Conservation (phyloP, 352 stramenopile genomes). For the Phytophthora citricola region DNA sequence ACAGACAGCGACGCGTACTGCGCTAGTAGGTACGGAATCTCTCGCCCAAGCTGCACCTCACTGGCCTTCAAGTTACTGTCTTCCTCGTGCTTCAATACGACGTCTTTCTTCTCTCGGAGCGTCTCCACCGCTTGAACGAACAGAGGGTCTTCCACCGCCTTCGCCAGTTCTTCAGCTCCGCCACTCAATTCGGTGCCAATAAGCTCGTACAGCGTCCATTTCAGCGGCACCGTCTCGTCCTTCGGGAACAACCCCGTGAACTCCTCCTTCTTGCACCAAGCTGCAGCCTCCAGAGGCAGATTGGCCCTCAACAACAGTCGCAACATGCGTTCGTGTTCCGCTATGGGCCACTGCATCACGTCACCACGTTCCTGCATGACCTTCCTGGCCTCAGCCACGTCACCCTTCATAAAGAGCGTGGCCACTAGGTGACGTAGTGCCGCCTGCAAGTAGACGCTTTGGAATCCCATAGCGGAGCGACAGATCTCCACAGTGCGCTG, state of each 20-base stretch:
- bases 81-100: slow-evolving; percentile 61
- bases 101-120: slow-evolving; percentile 69
- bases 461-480: slow-evolving; percentile 75
- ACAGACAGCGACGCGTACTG: slow-evolving; percentile 74
- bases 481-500: slow-evolving; percentile 80
- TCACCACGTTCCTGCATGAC: slow-evolving; percentile 75
- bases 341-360: slow-evolving; percentile 72
- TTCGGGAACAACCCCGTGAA: slow-evolving; percentile 62
- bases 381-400: slow-evolving; percentile 55
- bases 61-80: slow-evolving; percentile 43
- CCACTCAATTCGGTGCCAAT: slow-evolving; percentile 58
- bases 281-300: slow-evolving; percentile 44
- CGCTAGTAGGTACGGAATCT: slow-evolving; percentile 76
- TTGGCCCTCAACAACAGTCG: slow-evolving; percentile 68
- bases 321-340: slow-evolving; percentile 77
- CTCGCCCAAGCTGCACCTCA: slow-evolving; percentile 59
- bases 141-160: slow-evolving; percentile 57
- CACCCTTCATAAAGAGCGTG: slow-evolving; percentile 70
- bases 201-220: slow-evolving; percentile 78
- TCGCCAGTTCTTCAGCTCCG: slow-evolving; percentile 44
- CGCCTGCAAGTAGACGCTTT: slow-evolving; percentile 71
- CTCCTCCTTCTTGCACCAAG: slow-evolving; percentile 66
- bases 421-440: slow-evolving; percentile 66
- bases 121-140: slow-evolving; percentile 65
- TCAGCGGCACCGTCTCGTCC: slow-evolving; percentile 68